Evolutionary conservation across 306 rosid species (phyloP).

Genomic region (Argentina anserina): DNA sequence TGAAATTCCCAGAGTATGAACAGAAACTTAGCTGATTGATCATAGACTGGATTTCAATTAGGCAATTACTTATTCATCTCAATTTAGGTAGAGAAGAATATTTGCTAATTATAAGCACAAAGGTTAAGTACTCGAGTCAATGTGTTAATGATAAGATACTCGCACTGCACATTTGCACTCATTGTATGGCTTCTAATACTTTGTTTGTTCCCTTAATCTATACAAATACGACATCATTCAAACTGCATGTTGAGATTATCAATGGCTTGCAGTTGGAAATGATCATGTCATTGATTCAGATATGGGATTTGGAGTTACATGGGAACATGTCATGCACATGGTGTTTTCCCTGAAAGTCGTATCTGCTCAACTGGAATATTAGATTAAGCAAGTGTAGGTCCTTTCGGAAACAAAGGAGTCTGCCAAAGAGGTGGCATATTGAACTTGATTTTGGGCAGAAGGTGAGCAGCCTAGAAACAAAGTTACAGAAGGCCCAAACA

Average conservation of each 20-base stretch:
- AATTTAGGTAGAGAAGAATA: not conserved
- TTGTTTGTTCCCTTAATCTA: not conserved
- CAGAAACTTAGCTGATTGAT: not conserved
- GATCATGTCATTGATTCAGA: not conserved
- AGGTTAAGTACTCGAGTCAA: not conserved
- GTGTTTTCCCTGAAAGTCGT: not conserved
- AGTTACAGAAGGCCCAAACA: not conserved
- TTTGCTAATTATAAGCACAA: not conserved
- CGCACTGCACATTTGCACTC: not conserved
- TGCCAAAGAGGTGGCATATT: not conserved
- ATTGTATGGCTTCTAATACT: not conserved
- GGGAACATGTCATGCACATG: not conserved
- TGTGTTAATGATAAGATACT: not conserved
- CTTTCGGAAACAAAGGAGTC: not conserved
- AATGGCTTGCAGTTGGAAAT: not conserved
- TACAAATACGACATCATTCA: not conserved
- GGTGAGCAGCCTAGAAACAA: not conserved
- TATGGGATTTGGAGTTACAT: not conserved
- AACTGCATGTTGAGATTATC: not conserved
- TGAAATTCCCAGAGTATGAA: not conserved
- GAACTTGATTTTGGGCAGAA: not conserved
- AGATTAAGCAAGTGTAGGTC: not conserved
- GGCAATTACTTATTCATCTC: not conserved
- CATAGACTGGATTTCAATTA: not conserved
- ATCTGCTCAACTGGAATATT: not conserved